Evolutionary conservation across 345 rosid genomes (phyloP).

Genomic region (Anacardium occidentale): DNA sequence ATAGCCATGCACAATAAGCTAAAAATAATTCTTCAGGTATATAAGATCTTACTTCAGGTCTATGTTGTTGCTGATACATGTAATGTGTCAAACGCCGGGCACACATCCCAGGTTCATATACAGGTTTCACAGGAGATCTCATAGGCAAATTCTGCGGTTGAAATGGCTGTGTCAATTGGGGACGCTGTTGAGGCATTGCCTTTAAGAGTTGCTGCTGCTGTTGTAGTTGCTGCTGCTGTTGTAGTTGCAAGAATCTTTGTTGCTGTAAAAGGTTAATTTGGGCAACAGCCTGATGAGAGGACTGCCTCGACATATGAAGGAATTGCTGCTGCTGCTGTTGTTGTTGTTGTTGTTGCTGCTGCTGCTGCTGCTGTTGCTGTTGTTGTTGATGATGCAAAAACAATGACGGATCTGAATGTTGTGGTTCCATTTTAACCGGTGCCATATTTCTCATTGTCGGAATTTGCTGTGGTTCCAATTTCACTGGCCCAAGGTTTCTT

Average conservation of each 20-base stretch:
- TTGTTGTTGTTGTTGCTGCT: conserved; percentile 41
- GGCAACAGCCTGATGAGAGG: conserved; percentile 67
- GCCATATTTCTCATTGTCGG: conserved; percentile 60
- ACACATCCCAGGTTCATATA: conserved; percentile 93
- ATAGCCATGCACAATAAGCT: conserved; percentile 14
- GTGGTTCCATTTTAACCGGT: conserved; percentile 77
- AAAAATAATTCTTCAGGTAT: conserved; percentile 5
- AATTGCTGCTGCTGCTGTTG: conserved; percentile 58
- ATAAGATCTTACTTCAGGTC: conserved; percentile 74
- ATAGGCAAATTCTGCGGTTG: conserved; percentile 75
- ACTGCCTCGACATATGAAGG: conserved; percentile 79
- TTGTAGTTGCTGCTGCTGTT: conserved; percentile 55
- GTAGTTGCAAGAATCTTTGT: conserved; percentile 73
- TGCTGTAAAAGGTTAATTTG: conserved; percentile 73
- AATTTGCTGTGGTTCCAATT: conserved; percentile 72
- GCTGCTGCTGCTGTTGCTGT: conserved; percentile 71
- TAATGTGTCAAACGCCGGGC: conserved; percentile 89
- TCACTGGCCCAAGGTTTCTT: conserved; percentile 65
- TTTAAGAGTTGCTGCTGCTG: conserved; percentile 83
- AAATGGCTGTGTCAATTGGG: conserved; percentile 73
- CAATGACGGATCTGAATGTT: conserved; percentile 70
- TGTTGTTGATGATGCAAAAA: conserved; percentile 76
- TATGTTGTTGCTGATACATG: conserved; percentile 91
- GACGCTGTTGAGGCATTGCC: conserved; percentile 78
- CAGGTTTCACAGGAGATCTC: conserved; percentile 69